Conservation (phyloP, 495 filamentous ascomycete species). For the Neurospora sp. region DNA sequence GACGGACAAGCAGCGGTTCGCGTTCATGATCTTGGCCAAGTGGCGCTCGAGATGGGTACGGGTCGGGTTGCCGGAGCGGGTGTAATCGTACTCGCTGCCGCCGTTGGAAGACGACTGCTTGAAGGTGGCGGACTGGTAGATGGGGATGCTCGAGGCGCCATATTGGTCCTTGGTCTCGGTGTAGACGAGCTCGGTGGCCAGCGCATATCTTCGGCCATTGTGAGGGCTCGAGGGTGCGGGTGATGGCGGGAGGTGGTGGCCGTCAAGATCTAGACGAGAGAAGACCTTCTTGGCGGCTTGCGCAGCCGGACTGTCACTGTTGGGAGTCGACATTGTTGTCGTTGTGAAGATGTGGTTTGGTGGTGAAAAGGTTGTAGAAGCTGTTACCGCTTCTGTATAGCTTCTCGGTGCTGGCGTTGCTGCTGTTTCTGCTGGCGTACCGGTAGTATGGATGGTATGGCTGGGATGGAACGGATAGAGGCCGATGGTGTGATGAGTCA, state of each 20-base stretch:
- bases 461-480: background rate
- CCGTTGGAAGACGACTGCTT: conserved; percentile 74
- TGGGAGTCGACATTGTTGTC: conserved; percentile 26
- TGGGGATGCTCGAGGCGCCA: conserved; percentile 86
- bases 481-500: background rate
- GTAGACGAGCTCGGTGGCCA: conserved; percentile 93
- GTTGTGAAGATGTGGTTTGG: background rate
- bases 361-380: background rate
- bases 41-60: conserved; percentile 93
- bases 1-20: conserved; percentile 80
- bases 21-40: conserved; percentile 97
- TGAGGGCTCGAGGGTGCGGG: conserved; percentile 88
- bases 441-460: background rate
- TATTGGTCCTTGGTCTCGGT: conserved; percentile 94
- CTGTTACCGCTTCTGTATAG: background rate
- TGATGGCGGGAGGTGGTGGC: conserved; percentile 86
- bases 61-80: conserved; percentile 91
- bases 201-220: conserved; percentile 71
- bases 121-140: conserved; percentile 98
- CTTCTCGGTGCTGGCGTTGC: background rate
- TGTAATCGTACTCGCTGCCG: conserved; percentile 94
- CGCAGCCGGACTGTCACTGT: conserved; percentile 15
- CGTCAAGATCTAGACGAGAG: conserved; percentile 68
- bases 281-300: conserved; percentile 54
- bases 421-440: background rate